These are phyloP conservation scores for Fusarium odoratissimum DNA, from an alignment of 2,329 filamentous ascomycete species.

Conservation along the genomic window DNA sequence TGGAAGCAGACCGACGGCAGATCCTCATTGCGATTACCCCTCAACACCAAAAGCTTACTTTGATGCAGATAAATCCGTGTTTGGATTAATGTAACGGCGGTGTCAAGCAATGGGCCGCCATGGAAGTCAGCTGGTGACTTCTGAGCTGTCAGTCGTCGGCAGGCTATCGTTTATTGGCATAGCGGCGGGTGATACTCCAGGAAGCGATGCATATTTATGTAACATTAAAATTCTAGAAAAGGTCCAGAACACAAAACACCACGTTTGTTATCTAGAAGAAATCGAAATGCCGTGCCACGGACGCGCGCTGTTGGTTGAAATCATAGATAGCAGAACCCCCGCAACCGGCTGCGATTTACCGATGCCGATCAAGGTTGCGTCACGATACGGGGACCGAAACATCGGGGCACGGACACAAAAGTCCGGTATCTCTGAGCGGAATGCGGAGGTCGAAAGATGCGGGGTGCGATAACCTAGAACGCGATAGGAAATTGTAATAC, in stretches of 20 bases:
- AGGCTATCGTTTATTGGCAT: neutral
- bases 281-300: neutral
- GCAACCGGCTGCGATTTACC: constrained; percentile 22
- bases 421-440: constrained; percentile 16
- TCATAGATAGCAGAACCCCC: constrained; percentile 11
- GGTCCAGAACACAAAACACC: neutral
- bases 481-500: constrained; percentile 31
- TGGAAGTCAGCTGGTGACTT: neutral
- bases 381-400: constrained; percentile 15
- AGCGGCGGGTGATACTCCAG: neutral
- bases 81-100: neutral
- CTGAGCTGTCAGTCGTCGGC: neutral
- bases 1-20: neutral
- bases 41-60: neutral
- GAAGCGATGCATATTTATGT: neutral
- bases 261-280: neutral
- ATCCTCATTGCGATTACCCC: neutral
- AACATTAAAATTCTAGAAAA: neutral
- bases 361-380: constrained; percentile 31
- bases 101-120: neutral
- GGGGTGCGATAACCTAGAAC: constrained; percentile 32
- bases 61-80: fast-evolving
- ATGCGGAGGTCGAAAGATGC: constrained; percentile 27
- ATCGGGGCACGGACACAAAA: constrained; percentile 29
- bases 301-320: neutral